Conservation (phyloP, 768 basidiomycete genomes). For the Phanerodontia chrysosporium region DNA sequence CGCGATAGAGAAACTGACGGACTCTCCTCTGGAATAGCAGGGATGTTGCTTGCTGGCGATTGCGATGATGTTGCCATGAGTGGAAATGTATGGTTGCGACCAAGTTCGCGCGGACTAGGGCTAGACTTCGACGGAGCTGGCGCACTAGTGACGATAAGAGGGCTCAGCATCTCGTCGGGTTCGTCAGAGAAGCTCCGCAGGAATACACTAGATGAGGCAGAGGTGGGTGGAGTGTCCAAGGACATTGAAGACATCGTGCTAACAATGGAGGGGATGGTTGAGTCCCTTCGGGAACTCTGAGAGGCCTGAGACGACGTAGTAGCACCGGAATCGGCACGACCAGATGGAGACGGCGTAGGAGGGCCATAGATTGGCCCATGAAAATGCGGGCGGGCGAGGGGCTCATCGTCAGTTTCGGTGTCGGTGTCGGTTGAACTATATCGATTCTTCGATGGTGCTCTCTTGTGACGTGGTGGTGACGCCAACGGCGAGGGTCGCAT, state of each 20-base stretch:
- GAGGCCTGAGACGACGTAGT: slow-evolving; percentile 1
- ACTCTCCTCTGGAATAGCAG: slow-evolving; percentile 17
- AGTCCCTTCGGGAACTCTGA: slow-evolving; percentile 8
- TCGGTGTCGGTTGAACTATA: not conserved
- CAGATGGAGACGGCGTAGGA: slow-evolving; percentile 11
- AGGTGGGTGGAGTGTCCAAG: slow-evolving; percentile 5
- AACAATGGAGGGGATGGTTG: slow-evolving; percentile 10
- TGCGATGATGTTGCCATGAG: slow-evolving; percentile 5
- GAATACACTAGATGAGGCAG: slow-evolving; percentile 11
- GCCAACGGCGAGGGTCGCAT: not conserved
- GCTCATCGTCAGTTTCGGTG: slow-evolving; percentile 3
- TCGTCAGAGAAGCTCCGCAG: slow-evolving; percentile 27
- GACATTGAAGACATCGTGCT: slow-evolving; percentile 8
- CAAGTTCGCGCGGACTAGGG: slow-evolving; percentile 10
- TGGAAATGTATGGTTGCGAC: slow-evolving; percentile 18
- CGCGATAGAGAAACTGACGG: slow-evolving; percentile 1
- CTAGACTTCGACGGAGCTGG: not conserved
- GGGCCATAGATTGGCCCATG: slow-evolving; percentile 21
- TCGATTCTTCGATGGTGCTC: not conserved
- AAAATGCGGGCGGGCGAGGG: slow-evolving; percentile 1
- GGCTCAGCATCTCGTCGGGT: slow-evolving; percentile 26
- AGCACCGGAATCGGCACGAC: slow-evolving; percentile 8
- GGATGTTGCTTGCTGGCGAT: slow-evolving; percentile 1
- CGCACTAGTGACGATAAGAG: slow-evolving; percentile 16
- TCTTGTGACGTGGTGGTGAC: not conserved